Conservation (phyloP, 1,284 basidiomycete species). For the Spongispora temasekensis region DNA sequence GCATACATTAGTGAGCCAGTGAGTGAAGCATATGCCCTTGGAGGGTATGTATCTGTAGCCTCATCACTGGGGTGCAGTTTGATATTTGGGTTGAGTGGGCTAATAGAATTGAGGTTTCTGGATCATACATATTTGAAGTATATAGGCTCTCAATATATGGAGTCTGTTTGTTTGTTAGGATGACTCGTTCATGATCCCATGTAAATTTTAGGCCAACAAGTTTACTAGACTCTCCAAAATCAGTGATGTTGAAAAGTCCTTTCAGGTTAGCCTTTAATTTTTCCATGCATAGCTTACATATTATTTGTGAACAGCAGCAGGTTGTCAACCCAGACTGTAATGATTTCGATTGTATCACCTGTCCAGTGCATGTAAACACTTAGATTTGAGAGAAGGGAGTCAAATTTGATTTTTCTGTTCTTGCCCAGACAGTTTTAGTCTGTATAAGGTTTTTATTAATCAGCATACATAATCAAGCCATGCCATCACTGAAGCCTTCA, state of each 20-base stretch:
- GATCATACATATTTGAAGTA: background rate
- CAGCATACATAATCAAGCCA: no score
- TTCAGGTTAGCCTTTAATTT: background rate
- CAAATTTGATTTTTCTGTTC: slow-evolving; percentile 24
- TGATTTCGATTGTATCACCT: background rate
- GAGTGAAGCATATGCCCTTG: background rate
- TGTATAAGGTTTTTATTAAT: slow-evolving; percentile 25
- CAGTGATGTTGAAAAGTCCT: background rate
- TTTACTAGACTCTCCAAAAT: background rate
- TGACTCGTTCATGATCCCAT: background rate
- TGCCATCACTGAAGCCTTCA: no score
- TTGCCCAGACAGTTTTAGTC: slow-evolving; percentile 30
- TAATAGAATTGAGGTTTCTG: background rate
- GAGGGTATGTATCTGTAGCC: background rate
- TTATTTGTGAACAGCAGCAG: background rate
- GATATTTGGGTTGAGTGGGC: background rate
- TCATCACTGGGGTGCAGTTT: background rate
- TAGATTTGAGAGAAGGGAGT: background rate
- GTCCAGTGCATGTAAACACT: background rate
- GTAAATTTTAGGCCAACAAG: background rate
- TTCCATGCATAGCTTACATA: background rate
- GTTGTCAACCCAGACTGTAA: background rate
- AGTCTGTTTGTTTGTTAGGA: background rate
- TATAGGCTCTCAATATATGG: background rate
- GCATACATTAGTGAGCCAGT: background rate